Evolutionary conservation across 2,329 filamentous ascomycete species (phyloP).

Genomic region (Rhinocladiella similis): DNA sequence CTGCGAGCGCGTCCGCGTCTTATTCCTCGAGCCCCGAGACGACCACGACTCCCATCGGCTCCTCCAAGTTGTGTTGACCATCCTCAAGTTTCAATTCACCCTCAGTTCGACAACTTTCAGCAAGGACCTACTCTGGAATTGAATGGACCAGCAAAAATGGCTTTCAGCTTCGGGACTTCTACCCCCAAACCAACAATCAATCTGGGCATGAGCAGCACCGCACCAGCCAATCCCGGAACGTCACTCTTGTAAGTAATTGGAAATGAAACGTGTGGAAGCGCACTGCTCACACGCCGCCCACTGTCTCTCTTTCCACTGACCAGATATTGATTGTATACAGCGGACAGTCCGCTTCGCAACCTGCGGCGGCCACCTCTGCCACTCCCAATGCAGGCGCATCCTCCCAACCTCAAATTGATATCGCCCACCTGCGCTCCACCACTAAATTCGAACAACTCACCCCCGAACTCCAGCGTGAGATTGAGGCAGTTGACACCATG

Average conservation of each 20-base stretch:
- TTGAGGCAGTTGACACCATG: conserved; percentile 74
- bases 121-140: not conserved
- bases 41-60: too few relatives aligned
- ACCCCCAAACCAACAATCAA: conserved; percentile 18
- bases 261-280: not conserved
- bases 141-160: conserved; percentile 12
- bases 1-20: too few relatives aligned
- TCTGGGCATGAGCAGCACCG: conserved; percentile 13
- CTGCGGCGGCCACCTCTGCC: conserved; percentile 13
- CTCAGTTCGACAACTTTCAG: not conserved
- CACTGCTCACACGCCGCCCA: not conserved
- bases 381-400: conserved; percentile 55
- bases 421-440: conserved; percentile 76
- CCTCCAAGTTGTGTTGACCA: too few relatives aligned
- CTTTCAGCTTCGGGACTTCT: conserved; percentile 19
- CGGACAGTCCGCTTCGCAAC: conserved; percentile 9
- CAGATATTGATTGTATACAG: conserved; percentile 8
- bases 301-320: not conserved
- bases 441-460: conserved; percentile 90
- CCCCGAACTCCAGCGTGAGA: conserved; percentile 74
- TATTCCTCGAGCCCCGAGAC: too few relatives aligned
- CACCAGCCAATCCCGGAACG: conserved; percentile 9
- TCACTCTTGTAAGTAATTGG: conserved; percentile 20
- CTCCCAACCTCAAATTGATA: conserved; percentile 73
- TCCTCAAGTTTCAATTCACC: too few relatives aligned